phyloP scores from a whole-genome alignment of 2,329 filamentous ascomycete genomes.

The Fusarium pseudoanthophilum region DNA sequence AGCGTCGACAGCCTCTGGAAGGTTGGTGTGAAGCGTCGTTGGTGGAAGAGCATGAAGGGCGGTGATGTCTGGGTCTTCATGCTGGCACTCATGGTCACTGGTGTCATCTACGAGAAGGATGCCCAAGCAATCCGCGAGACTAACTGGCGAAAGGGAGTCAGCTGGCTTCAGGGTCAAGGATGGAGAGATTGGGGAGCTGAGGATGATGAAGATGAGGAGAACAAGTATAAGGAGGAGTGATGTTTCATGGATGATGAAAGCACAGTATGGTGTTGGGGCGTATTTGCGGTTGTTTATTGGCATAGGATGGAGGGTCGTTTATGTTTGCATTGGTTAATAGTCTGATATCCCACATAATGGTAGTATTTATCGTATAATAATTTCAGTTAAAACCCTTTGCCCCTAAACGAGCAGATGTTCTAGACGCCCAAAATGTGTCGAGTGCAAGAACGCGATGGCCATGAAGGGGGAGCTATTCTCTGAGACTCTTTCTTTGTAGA shows the following conservation, averaged over 20 bases:
- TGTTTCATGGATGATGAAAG: constrained; percentile 34
- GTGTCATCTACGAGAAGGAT: constrained; percentile 79
- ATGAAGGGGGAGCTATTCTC: neutral
- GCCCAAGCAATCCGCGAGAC: constrained; percentile 74
- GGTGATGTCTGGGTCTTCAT: constrained; percentile 90
- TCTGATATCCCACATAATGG: constrained; percentile 32
- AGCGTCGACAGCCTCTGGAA: constrained; percentile 90
- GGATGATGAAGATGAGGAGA: constrained; percentile 58
- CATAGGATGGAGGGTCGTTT: constrained; percentile 19
- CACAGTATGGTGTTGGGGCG: constrained; percentile 31
- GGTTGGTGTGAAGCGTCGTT: constrained; percentile 88
- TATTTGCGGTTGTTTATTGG: constrained; percentile 3
- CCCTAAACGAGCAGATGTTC: neutral
- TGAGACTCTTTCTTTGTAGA: neutral
- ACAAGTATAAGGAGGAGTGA: constrained; percentile 47
- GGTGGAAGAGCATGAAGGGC: constrained; percentile 85
- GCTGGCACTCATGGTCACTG: constrained; percentile 79
- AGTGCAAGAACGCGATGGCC: neutral
- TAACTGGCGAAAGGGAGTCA: constrained; percentile 76
- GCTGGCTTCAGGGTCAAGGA: constrained; percentile 79
- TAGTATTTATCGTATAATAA: constrained; percentile 9
- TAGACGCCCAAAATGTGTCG: neutral
- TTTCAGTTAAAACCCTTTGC: neutral
- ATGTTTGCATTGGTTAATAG: constrained; percentile 7
- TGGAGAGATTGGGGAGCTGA: constrained; percentile 74